Percentiles rank a stretch among this genome's conserved stretches.
These are phyloP conservation scores for Anthostomella pinea DNA, from an alignment of 2,329 filamentous ascomycete genomes.

Conservation along the genomic window DNA sequence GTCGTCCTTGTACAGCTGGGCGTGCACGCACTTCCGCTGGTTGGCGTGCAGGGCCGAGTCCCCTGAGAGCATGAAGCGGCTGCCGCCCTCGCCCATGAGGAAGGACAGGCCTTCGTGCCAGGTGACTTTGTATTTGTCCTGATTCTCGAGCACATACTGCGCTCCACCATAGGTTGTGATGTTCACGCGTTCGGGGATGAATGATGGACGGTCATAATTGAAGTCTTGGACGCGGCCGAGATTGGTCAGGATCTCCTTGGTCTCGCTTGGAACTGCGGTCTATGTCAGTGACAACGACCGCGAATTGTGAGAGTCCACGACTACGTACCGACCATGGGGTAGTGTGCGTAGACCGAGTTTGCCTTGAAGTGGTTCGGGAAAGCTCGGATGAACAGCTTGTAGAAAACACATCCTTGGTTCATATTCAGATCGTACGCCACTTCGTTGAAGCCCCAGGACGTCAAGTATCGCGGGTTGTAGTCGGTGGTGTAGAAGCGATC, in stretches of 20 bases:
- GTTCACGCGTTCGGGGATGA: conserved; percentile 48
- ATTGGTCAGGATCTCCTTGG: conserved; percentile 65
- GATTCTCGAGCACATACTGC: conserved; percentile 59
- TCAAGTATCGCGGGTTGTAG: conserved; percentile 70
- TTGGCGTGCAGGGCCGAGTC: conserved; percentile 46
- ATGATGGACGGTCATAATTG: conserved; percentile 61
- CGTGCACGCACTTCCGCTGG: conserved; percentile 52
- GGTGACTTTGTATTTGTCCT: conserved; percentile 59
- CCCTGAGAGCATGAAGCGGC: conserved; percentile 55
- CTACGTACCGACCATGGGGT: conserved; percentile 55
- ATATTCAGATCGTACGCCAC: conserved; percentile 69
- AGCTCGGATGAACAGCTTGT: conserved; percentile 76
- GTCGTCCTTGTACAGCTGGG: conserved; percentile 58
- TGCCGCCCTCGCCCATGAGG: conserved; percentile 55
- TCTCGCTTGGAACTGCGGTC: conserved; percentile 64
- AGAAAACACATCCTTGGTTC: conserved; percentile 80
- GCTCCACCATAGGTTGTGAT: conserved; percentile 61
- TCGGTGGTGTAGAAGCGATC: conserved; percentile 79
- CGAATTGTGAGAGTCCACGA: background rate
- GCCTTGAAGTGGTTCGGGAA: conserved; percentile 77
- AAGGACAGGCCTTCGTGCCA: conserved; percentile 64
- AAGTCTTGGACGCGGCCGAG: conserved; percentile 68
- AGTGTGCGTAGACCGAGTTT: conserved; percentile 80
- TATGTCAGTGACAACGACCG: conserved; percentile 2
- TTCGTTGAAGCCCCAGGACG: conserved; percentile 81